Evolutionary conservation across 345 rosid genomes (phyloP), one percentile per base, ranked within the genome.

Genomic region (Syzygium aromaticum): DNA sequence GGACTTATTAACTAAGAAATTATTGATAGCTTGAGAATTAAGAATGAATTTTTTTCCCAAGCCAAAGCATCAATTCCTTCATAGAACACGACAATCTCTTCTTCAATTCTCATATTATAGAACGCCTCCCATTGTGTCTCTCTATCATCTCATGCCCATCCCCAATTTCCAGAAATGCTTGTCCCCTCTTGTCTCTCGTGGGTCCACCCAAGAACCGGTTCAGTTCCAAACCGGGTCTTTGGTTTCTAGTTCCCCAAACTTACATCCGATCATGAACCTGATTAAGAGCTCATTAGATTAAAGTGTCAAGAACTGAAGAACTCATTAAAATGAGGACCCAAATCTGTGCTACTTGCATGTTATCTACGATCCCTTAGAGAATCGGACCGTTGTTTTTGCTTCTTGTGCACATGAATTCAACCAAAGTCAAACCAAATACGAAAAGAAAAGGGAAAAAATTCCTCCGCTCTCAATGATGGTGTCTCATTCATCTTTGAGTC

Each of bases 201-300:
- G 80, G 46, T 30, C 78, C 23, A 30, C 21, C 4, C 0, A 0
- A 9, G 22, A 64, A 64, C 8, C 16, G 0, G 0, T 30, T 64
- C 1, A 28, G 0, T 2, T 64, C 43, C 21, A 30, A 30, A 30
- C 21, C 0, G 0, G 1, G 16, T 64, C 0, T 63, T 64, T 17
- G 11, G 10, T 28, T 64, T 11, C 2, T 30, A 19, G 11, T 16
- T 64, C 12, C 77, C 8, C 6, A 2, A 19, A 30, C 17, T 30
- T 64, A 64, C 3, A 28, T 28, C 16, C 40, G 14, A n/a, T 63
- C 40, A 0, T 15, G 19, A n/a, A 63, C 1, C 0, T 1, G 11
- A 64, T 30, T 30, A 30, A 67, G 3, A 67, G 38, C 80, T 33
- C 11, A 1, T 19, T 9, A 33, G 1, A 73, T 33, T 73, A 33